Evolutionary conservation across 1,284 basidiomycete species (phyloP), one percentile per base, ranked within the genome.

Genomic region (Pseudozyma tsukubaensis): DNA sequence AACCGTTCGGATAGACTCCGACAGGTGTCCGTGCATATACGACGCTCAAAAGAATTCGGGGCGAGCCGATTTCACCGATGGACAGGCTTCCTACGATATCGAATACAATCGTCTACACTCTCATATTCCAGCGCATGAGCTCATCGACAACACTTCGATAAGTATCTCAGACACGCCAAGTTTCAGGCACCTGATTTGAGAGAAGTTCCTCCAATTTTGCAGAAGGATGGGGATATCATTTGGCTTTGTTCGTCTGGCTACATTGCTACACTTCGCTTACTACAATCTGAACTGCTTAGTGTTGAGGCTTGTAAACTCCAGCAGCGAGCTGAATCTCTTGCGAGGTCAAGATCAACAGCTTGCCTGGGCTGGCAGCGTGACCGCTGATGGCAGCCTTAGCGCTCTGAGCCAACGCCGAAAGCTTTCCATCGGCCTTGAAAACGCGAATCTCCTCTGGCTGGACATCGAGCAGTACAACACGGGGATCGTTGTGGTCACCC

Each of bases 401-500:
- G 48, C 89, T 86, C 63, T 91, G 87, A 29, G 59, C 60, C 21
- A 72, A 29, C 5, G 60, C 59, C 3, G 55, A 45, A 16, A 78
- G n/a, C 52, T 70, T 78, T 13, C 79, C 79, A 34, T 76, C 72
- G 0, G 77, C 72, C 72, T 79, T 72, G 49, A 76, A 78, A n/a
- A 70, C 42, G 4, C 60, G 48, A 44, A 87, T 86, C 78, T 93
- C 92, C 24, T 90, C 88, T 0, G 94, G 93, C 53, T 91, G 85
- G 47, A 97, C 89, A 83, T 94, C 90, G 76, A 97, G 91, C 42
- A 94, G 83, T 1, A 90, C 88, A 4, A 97, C 89, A 32, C 94
- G 89, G 0, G 93, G 92, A 75, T 97, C 94, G 61, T 89, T 87
- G 58, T 88, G 88, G 79, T 92, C 89, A 36, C 94, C 94, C 70